Conservation (phyloP, 768 basidiomycete species). For the Steccherinum ochraceum region DNA sequence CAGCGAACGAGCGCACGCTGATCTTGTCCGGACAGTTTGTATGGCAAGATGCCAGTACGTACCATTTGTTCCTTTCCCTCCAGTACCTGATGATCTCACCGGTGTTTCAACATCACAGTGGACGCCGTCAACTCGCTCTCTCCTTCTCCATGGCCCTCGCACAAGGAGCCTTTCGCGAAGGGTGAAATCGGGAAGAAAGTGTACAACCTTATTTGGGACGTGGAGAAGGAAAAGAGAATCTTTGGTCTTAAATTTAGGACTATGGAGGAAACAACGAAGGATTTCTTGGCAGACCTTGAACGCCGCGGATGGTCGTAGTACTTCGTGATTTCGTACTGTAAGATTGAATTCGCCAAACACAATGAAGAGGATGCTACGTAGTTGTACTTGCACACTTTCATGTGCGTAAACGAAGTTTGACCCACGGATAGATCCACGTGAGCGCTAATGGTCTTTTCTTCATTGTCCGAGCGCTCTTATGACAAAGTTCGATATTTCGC, state of each 20-base stretch:
- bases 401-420: too few relatives aligned
- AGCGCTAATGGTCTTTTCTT: too few relatives aligned
- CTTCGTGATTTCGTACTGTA: too few relatives aligned
- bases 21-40: background rate
- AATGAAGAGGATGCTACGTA: too few relatives aligned
- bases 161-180: background rate
- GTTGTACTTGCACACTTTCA: too few relatives aligned
- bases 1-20: constrained; percentile 23
- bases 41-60: background rate
- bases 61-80: too few relatives aligned
- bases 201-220: background rate
- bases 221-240: background rate
- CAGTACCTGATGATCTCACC: too few relatives aligned
- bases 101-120: too few relatives aligned
- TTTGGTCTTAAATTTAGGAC: background rate
- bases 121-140: background rate
- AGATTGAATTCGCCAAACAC: too few relatives aligned
- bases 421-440: too few relatives aligned
- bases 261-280: background rate
- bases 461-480: too few relatives aligned
- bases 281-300: background rate
- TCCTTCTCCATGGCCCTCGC: background rate
- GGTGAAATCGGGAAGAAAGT: background rate
- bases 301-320: background rate
- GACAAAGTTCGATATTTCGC: too few relatives aligned